A percentile compares a stretch with the other conserved stretches of the same genome.
These are phyloP conservation scores for Trypanosoma mega DNA, from an alignment of 208 protist species.

Conservation along the genomic window DNA sequence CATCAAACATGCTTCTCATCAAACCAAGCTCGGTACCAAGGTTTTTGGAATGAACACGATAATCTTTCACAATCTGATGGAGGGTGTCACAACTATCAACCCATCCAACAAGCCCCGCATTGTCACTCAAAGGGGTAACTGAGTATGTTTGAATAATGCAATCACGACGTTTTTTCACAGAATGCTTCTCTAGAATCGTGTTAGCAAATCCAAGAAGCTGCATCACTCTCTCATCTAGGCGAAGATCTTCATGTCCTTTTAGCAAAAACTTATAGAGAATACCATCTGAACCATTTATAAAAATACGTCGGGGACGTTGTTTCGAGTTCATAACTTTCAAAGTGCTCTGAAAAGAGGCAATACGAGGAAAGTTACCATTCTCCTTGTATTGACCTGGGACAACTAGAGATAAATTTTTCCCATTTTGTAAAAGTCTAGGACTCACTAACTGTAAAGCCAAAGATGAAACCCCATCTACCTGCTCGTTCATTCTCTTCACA, in stretches of 20 bases:
- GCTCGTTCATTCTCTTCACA: constrained; percentile 95
- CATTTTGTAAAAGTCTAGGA: constrained; percentile 75
- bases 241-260: constrained; percentile 98
- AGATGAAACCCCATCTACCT: constrained; percentile 94
- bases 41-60: constrained; percentile 78
- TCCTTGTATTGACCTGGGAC: constrained; percentile 97
- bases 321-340: constrained; percentile 98
- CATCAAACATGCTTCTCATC: constrained; percentile 84
- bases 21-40: constrained; percentile 94
- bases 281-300: constrained; percentile 96
- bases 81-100: constrained; percentile 95
- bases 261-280: constrained; percentile 98
- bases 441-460: constrained; percentile 96
- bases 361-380: constrained; percentile 67
- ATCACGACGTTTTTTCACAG: constrained; percentile 83
- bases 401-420: constrained; percentile 95
- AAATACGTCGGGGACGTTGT: constrained; percentile 98
- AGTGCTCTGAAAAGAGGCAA: constrained; percentile 77
- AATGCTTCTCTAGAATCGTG: constrained; percentile 96
- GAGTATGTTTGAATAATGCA: constrained; percentile 93
- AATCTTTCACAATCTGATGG: constrained; percentile 91
- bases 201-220: constrained; percentile 99
- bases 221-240: constrained; percentile 99
- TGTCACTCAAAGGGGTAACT: constrained; percentile 98
- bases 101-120: constrained; percentile 99